These are phyloP conservation scores for Penicillium flavigenum DNA, from an alignment of 495 filamentous ascomycete species.

Conservation along the genomic window DNA sequence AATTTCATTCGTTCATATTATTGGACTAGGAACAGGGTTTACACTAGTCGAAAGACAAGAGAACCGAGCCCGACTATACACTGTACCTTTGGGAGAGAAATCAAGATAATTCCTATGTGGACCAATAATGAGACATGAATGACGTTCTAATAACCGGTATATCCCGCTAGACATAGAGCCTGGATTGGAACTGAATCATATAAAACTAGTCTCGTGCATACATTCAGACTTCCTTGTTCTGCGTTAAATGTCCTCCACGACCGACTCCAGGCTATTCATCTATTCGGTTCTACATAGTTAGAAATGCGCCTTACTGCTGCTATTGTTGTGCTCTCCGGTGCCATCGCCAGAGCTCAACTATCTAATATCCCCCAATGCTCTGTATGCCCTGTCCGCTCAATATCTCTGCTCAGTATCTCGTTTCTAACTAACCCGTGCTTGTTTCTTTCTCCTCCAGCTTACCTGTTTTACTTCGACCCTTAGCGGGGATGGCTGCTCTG, in stretches of 20 bases:
- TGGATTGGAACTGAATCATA: conserved; percentile 7
- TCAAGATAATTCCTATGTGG: not conserved
- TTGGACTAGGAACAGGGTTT: not conserved
- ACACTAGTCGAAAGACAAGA: conserved; percentile 1
- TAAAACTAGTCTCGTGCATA: conserved; percentile 10
- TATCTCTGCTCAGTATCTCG: not conserved
- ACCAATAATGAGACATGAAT: conserved; percentile 3
- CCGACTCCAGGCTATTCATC: conserved; percentile 8
- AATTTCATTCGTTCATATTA: conserved; percentile 2
- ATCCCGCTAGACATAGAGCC: conserved; percentile 6
- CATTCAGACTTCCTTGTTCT: conserved; percentile 3
- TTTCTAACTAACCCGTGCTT: conserved; percentile 4
- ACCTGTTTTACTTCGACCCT: conserved; percentile 7
- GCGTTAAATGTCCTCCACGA: not conserved
- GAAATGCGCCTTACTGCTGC: conserved; percentile 8
- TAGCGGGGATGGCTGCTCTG: conserved; percentile 4
- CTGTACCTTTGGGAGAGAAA: not conserved
- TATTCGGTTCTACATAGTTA: conserved; percentile 3
- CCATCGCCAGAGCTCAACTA: conserved; percentile 7
- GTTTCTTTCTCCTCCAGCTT: conserved; percentile 8
- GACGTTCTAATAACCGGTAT: conserved; percentile 6
- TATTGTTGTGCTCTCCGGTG: conserved; percentile 5
- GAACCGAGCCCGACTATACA: conserved; percentile 2
- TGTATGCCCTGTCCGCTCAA: conserved; percentile 6
- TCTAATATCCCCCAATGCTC: conserved; percentile 12